Conservation (phyloP, 768 basidiomycete species). For the Boletus sp. region DNA sequence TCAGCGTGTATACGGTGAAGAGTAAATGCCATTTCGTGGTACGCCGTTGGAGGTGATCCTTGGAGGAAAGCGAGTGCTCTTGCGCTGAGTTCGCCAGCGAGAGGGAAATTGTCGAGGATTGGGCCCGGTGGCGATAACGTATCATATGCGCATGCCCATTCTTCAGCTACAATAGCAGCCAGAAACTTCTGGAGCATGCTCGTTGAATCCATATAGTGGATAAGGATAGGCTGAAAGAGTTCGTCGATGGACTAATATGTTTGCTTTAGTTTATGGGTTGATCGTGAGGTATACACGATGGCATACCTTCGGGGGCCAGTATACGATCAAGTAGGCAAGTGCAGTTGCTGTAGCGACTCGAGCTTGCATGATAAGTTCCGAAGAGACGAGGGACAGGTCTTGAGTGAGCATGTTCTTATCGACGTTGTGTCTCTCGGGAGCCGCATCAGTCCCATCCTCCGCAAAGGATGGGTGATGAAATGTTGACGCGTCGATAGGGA, state of each 20-base stretch:
- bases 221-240: slow-evolving; percentile 72
- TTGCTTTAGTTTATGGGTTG: background rate
- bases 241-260: slow-evolving; percentile 48
- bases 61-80: slow-evolving; percentile 75
- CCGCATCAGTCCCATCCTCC: slow-evolving; percentile 42
- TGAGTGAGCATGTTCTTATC: slow-evolving; percentile 95
- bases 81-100: slow-evolving; percentile 67
- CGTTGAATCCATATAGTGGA: slow-evolving; percentile 79
- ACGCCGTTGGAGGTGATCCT: slow-evolving; percentile 68
- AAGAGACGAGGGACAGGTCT: slow-evolving; percentile 78
- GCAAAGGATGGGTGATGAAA: slow-evolving; percentile 67
- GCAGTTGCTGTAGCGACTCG: slow-evolving; percentile 77
- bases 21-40: slow-evolving; percentile 87
- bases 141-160: slow-evolving; percentile 77
- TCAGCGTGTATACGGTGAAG: slow-evolving; percentile 80
- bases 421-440: slow-evolving; percentile 79
- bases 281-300: background rate
- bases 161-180: slow-evolving; percentile 81
- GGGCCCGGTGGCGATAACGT: slow-evolving; percentile 32
- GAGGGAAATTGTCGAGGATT: slow-evolving; percentile 53
- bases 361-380: slow-evolving; percentile 76
- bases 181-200: slow-evolving; percentile 92
- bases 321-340: slow-evolving; percentile 63
- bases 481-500: slow-evolving; percentile 62
- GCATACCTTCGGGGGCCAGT: slow-evolving; percentile 63